Evolutionary conservation across 176 grass and related monocot genomes (phyloP).

Genomic region (Microstegium vimineum): DNA sequence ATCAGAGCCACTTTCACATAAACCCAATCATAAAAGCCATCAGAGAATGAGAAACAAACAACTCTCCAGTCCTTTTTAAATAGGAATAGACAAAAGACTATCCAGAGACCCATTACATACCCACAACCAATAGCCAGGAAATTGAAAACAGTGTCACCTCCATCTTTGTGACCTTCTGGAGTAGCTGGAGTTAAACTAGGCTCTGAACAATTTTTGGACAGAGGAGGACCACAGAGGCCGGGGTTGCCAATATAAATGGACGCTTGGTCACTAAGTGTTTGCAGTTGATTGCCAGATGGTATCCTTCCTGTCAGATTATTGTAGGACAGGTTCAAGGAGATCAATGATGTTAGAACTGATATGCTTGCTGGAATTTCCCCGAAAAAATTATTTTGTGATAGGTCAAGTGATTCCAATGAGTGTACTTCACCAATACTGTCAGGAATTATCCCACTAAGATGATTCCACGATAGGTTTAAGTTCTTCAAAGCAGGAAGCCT

Average conservation of each 20-base stretch:
- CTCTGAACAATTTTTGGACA: neutral
- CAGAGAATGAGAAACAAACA: neutral
- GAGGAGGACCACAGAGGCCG: neutral
- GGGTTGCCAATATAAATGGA: neutral
- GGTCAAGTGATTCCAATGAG: conserved; percentile 3
- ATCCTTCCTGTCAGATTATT: neutral
- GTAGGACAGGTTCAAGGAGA: conserved; percentile 11
- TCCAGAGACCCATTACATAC: neutral
- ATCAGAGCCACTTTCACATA: neutral
- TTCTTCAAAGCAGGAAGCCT: neutral
- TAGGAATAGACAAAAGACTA: neutral
- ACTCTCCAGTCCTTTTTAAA: neutral
- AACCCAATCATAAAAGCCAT: neutral
- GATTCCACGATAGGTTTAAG: conserved; percentile 28
- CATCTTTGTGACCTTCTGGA: neutral
- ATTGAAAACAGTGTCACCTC: neutral
- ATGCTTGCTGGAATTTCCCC: conserved; percentile 1
- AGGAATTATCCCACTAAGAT: neutral
- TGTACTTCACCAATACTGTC: neutral
- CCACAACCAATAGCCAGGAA: neutral
- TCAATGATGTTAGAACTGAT: neutral
- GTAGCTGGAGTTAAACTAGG: neutral
- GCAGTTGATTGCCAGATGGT: conserved; percentile 12
- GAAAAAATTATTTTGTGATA: neutral
- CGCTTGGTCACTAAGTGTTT: neutral